phyloP scores from a whole-genome alignment of 129 eudicot genomes.

The Helianthus annuus region HanXRQr2.0-SUNRISE NC_035446.2:151581859-151582358 shows the following conservation, averaged over 20 bases:
- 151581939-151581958: conserved; percentile 17
- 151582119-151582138: conserved; percentile 16
- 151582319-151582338: too few species aligned
- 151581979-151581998: conserved; percentile 27
- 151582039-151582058: background rate
- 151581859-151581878: background rate
- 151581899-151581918: background rate
- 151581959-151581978: conserved; percentile 35
- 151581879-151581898: background rate
- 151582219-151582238: conserved; percentile 22
- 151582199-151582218: conserved; percentile 28
- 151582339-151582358: too few species aligned
- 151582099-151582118: background rate
- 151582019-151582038: conserved; percentile 19
- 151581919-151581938: too few species aligned
- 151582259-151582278: background rate
- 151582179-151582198: conserved; percentile 25
- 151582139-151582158: conserved; percentile 21
- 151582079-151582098: too few species aligned
- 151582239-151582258: background rate
- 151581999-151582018: conserved; percentile 36
- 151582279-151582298: too few species aligned
- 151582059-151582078: too few species aligned
- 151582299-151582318: too few species aligned
- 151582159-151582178: conserved; percentile 25